Percentiles rank a stretch among this genome's conserved stretches.
Evolutionary conservation across 148 eudicot species (phyloP).

Genomic region (Drosera capensis): DNA sequence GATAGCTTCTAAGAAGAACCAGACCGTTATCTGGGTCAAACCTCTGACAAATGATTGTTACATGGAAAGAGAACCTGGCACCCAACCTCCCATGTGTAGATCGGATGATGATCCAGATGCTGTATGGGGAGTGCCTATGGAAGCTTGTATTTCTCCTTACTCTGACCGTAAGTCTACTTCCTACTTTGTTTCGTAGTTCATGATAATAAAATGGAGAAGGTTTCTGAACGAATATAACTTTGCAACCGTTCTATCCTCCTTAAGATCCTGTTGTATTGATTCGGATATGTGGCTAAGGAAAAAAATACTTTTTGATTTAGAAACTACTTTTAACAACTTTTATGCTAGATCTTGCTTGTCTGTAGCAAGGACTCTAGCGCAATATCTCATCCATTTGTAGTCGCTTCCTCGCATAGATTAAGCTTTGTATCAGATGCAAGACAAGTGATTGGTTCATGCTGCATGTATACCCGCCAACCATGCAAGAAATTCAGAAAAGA

Average conservation of each 20-base stretch:
- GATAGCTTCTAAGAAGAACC: conserved; percentile 5
- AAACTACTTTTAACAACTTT: no score
- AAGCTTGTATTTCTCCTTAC: conserved; percentile 10
- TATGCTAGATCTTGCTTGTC: no score
- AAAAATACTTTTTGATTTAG: no score
- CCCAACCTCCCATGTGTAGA: conserved; percentile 7
- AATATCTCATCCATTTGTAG: no score
- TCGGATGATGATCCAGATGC: conserved; percentile 11
- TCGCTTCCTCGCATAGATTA: no score
- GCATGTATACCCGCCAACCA: no score
- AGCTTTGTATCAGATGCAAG: no score
- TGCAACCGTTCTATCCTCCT: background rate
- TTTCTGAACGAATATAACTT: background rate
- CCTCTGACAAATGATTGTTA: conserved; percentile 10
- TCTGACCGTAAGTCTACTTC: conserved; percentile 6
- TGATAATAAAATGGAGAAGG: background rate
- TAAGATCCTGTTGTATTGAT: no score
- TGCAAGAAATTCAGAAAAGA: no score
- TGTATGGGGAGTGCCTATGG: conserved; percentile 6
- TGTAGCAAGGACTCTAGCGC: no score
- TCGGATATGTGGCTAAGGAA: no score
- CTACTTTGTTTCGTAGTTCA: background rate
- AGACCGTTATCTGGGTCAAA: conserved; percentile 9
- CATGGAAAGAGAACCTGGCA: conserved; percentile 4
- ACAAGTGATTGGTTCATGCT: no score